Base-by-base conservation (phyloP, 192 early-diverging fungal genomes). In the Mortierella hygrophila region DNA sequence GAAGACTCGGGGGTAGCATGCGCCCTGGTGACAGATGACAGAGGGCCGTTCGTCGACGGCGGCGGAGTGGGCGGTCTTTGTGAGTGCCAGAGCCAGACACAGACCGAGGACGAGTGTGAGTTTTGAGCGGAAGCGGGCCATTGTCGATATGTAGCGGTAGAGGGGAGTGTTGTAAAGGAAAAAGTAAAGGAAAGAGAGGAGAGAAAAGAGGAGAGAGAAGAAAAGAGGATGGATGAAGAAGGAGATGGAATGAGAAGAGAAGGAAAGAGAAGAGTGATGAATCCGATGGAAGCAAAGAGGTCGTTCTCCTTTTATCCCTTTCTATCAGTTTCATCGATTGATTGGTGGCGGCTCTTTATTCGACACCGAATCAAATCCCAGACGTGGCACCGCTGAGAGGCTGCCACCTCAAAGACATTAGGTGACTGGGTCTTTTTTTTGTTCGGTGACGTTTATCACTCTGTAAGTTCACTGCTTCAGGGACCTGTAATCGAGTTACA, bases 1-100 rank as follows among this genome's bases (percentile, higher is more conserved):
- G 75, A 95, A 95, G 38, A 92, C 42, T 71, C 82, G 88, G 4
- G 93, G 92, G 75, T 93, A 93, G 83, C 94, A 95, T 23, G 80
- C 11, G 21, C 89, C 90, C 23, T 87, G 70, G 49, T 60, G 44
- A 77, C 89, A 87, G n/a, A 80, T 88, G 23, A 85, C 68, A 18
- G 55, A 49, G 21, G 84, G 68, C 52, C 76, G 35, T 23, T 72
- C 60, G 65, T 78, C 76, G n/a, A 70, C 76, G 7, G 74, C 82
- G 26, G 82, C 77, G 13, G 75, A 54, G 63, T 74, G 42, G 32
- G 79, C 84, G 37, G 55, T 72, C 1, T 72, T 86, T 41, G 84
- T 76, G 35, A 86, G 70, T 26, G 84, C 79, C 26, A 86, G 4
- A 5, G 79, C 84, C 57, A 72, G 79, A 37, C 84, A 86, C 8